These are phyloP conservation scores for Botrytis hyacinthi DNA, from an alignment of 2,329 filamentous ascomycete species.

Conservation along the genomic window DNA sequence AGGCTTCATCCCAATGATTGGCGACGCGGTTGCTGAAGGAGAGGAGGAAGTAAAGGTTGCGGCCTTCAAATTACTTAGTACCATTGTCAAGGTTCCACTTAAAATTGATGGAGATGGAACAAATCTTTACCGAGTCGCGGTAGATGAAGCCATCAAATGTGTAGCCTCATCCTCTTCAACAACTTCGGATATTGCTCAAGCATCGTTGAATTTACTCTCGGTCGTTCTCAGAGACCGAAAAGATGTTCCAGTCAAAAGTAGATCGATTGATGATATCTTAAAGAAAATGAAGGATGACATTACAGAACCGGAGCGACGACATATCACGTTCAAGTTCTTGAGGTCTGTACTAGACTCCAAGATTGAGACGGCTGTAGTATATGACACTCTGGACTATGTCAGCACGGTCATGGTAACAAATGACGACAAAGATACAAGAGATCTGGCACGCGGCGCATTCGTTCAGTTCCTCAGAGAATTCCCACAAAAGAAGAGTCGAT, in stretches of 20 bases:
- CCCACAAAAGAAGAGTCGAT: conserved; percentile 84
- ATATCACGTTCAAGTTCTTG: conserved; percentile 92
- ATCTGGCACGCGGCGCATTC: conserved; percentile 84
- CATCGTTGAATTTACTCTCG: conserved; percentile 83
- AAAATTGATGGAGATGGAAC: conserved; percentile 59
- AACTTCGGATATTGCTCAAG: conserved; percentile 80
- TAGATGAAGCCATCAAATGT: conserved; percentile 78
- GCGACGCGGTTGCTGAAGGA: conserved; percentile 77
- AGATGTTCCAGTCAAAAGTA: conserved; percentile 73
- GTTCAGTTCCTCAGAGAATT: conserved; percentile 94
- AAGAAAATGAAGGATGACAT: conserved; percentile 82
- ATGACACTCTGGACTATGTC: conserved; percentile 87
- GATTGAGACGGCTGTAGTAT: conserved; percentile 81
- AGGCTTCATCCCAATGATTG: conserved; percentile 85
- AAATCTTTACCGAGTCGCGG: conserved; percentile 69
- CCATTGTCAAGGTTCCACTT: conserved; percentile 82
- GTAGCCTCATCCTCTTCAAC: conserved; percentile 76
- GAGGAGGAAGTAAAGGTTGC: conserved; percentile 94
- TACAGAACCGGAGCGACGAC: conserved; percentile 87
- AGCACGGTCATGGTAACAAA: conserved; percentile 95
- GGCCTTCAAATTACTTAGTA: conserved; percentile 78
- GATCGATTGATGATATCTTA: conserved; percentile 78
- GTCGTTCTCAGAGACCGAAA: conserved; percentile 79
- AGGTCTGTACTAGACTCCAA: conserved; percentile 82
- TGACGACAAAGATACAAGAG: conserved; percentile 81